Evolutionary conservation across 208 protist genomes (phyloP).

Genomic region (Leishmania lainsoni): DNA sequence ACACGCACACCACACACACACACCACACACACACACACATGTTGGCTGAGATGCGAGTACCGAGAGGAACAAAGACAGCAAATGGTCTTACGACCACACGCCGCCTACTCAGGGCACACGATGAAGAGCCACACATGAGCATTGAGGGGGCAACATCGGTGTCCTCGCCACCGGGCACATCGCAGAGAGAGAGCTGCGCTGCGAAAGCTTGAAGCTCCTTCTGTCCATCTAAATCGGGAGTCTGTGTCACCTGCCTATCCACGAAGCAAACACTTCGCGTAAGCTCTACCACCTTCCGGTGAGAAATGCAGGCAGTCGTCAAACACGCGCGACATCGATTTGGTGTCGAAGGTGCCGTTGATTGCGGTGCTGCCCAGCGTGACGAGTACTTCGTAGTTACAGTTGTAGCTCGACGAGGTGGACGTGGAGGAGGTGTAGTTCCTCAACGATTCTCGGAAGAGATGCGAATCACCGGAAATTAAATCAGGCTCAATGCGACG

Average conservation of each 20-base stretch:
- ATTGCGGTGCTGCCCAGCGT: too few relatives aligned
- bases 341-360: constrained; percentile 6
- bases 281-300: constrained; percentile 5
- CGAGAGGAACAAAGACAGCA: background rate
- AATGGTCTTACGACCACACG: background rate
- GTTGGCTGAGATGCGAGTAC: background rate
- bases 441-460: background rate
- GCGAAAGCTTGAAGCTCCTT: background rate
- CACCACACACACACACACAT: background rate
- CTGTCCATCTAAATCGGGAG: background rate
- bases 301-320: constrained; percentile 32
- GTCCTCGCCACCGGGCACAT: background rate
- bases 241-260: background rate
- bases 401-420: constrained; percentile 1
- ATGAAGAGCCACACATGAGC: background rate
- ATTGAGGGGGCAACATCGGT: background rate
- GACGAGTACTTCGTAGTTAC: constrained; percentile 15
- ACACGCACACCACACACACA: background rate
- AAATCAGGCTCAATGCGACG: background rate
- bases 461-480: background rate
- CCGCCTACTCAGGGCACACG: background rate
- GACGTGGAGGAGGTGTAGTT: background rate
- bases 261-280: constrained; percentile 14
- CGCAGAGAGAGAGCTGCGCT: background rate
- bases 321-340: constrained; percentile 3